phyloP scores from a whole-genome alignment of 2,329 filamentous ascomycete genomes.

The Sarocladium brachiariae region DNA sequence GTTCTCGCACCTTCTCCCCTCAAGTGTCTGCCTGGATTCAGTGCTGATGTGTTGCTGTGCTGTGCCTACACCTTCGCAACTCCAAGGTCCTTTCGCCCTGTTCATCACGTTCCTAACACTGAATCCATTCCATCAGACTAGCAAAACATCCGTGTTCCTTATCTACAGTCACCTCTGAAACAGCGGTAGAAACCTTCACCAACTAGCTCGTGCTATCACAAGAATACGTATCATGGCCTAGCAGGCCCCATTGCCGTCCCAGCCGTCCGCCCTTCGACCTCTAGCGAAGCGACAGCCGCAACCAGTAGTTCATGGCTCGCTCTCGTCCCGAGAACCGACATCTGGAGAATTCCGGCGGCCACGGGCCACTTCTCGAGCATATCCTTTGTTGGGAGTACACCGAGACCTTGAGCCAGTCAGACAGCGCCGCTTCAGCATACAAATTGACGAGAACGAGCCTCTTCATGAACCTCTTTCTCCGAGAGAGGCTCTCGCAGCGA shows the following conservation, averaged over 20 bases:
- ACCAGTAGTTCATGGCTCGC: background rate
- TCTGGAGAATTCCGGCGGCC: background rate
- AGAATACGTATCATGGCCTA: conserved; percentile 3
- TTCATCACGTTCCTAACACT: too few relatives aligned
- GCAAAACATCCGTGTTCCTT: background rate
- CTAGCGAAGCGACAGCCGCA: background rate
- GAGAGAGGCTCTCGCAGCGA: background rate
- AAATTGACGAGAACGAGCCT: background rate
- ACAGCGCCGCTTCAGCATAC: background rate
- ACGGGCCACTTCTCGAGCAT: background rate
- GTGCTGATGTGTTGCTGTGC: too few relatives aligned
- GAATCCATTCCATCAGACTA: background rate
- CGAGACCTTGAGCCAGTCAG: background rate
- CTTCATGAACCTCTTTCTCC: background rate
- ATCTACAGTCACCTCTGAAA: background rate
- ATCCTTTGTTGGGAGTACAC: too few relatives aligned
- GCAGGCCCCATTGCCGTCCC: background rate
- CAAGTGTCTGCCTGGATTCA: too few relatives aligned
- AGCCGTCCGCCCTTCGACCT: background rate
- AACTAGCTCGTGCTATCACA: background rate
- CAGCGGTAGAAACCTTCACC: background rate
- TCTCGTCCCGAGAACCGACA: background rate
- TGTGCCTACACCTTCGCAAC: too few relatives aligned
- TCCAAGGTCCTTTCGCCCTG: too few relatives aligned
- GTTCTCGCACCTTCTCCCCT: too few relatives aligned